A percentile compares a stretch with the other conserved stretches of the same genome.
Conservation (phyloP, 495 filamentous ascomycete genomes). For the Daldinia decipiens region DNA sequence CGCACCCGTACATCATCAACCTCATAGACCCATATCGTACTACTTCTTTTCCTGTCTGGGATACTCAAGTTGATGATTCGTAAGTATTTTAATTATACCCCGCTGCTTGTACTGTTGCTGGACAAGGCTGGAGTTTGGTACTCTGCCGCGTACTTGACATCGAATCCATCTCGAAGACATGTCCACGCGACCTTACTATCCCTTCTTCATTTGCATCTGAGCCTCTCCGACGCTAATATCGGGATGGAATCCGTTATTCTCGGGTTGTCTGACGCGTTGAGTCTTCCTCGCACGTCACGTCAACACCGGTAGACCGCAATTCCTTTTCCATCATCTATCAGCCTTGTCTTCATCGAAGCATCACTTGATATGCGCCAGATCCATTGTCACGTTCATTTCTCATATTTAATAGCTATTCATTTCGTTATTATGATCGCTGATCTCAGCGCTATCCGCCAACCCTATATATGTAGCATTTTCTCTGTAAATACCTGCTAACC, state of each 20-base stretch:
- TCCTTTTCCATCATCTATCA: slow-evolving; percentile 54
- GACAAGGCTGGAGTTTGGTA: slow-evolving; percentile 44
- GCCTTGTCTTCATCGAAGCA: slow-evolving; percentile 59
- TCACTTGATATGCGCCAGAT: slow-evolving; percentile 58
- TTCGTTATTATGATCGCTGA: slow-evolving; percentile 52
- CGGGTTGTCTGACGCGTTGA: slow-evolving; percentile 46
- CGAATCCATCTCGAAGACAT: slow-evolving; percentile 54
- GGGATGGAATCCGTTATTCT: slow-evolving; percentile 50
- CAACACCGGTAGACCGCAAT: slow-evolving; percentile 49
- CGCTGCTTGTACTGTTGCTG: slow-evolving; percentile 36
- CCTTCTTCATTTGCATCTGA: slow-evolving; percentile 45
- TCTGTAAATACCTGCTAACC: slow-evolving; percentile 53
- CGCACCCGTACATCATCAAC: slow-evolving; percentile 43
- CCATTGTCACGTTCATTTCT: slow-evolving; percentile 49
- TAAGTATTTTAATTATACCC: slow-evolving; percentile 46
- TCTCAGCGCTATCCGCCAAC: slow-evolving; percentile 45
- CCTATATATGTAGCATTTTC: slow-evolving; percentile 33
- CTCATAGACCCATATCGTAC: slow-evolving; percentile 32
- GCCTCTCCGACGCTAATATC: slow-evolving; percentile 42
- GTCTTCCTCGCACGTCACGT: slow-evolving; percentile 31
- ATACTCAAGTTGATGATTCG: slow-evolving; percentile 46
- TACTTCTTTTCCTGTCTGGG: slow-evolving; percentile 28
- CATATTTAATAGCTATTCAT: slow-evolving; percentile 37
- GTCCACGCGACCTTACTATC: slow-evolving; percentile 54
- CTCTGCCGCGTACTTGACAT: slow-evolving; percentile 50